phyloP scores from a whole-genome alignment of 2,329 filamentous ascomycete species.

The Aureobasidium pullulans region DNA sequence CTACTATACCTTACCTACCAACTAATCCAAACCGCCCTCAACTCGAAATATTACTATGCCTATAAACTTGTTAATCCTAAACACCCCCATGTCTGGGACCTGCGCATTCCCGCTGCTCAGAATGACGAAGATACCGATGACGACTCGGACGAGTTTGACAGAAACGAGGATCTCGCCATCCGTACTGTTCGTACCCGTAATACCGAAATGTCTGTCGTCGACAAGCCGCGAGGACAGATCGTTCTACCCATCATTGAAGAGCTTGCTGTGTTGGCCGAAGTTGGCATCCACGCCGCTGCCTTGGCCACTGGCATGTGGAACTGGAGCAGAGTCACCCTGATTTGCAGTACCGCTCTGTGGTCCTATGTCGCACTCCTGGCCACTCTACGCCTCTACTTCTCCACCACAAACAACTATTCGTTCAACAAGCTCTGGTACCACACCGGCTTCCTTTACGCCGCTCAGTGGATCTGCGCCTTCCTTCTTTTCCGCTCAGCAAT shows the following conservation, averaged over 20 bases:
- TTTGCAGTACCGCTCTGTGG: slow-evolving; percentile 68
- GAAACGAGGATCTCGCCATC: slow-evolving; percentile 49
- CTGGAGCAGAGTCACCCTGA: slow-evolving; percentile 39
- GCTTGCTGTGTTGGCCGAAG: slow-evolving; percentile 61
- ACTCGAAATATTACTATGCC: slow-evolving; percentile 46
- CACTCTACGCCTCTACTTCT: slow-evolving; percentile 60
- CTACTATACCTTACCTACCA: slow-evolving; percentile 57
- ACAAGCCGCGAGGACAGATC: slow-evolving; percentile 67
- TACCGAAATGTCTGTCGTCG: slow-evolving; percentile 48
- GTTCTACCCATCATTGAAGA: slow-evolving; percentile 67
- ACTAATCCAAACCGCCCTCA: slow-evolving; percentile 46
- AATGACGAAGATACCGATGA: slow-evolving; percentile 30
- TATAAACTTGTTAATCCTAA: slow-evolving; percentile 52
- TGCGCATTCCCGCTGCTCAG: slow-evolving; percentile 21
- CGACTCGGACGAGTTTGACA: slow-evolving; percentile 50
- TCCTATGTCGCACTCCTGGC: slow-evolving; percentile 70
- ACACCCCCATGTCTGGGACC: slow-evolving; percentile 31
- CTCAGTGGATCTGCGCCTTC: slow-evolving; percentile 71
- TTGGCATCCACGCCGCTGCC: slow-evolving; percentile 61
- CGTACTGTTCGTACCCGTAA: slow-evolving; percentile 44
- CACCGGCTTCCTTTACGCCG: slow-evolving; percentile 73
- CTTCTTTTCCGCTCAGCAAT: slow-evolving; percentile 78
- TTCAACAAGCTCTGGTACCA: slow-evolving; percentile 83
- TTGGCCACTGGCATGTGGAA: slow-evolving; percentile 56
- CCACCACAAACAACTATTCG: slow-evolving; percentile 53